Base-by-base conservation (phyloP, 768 basidiomycete genomes). In the Mycena rebaudengoi region DNA sequence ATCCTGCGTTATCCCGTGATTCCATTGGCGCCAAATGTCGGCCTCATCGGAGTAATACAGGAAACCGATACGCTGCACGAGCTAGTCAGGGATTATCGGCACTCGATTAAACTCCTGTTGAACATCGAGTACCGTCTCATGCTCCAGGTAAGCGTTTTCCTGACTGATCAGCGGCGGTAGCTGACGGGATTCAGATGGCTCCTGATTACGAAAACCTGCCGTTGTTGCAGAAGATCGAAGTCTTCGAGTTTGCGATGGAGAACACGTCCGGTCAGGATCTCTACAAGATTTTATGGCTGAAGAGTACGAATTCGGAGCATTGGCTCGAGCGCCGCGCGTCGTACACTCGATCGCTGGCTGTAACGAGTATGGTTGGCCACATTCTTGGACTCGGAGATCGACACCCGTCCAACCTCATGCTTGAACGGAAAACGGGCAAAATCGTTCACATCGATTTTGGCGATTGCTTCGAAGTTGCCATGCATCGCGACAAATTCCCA, bases 361-460 rank as follows among this genome's bases (percentile, higher is more conserved):
- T 98, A 63, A 99, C 94, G 76, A 97, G 95, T 74, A 99, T 99
- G 96, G 95, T 98, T 66, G 98, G 98, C 4, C 95, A 99, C 77
- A 98, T 99, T 63, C 84, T 98, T 52, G 97, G 97, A 30, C 82
- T 99, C 16, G 97, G 97, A 21, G 97, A 99, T 78, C 90, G 97
- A 14, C 97, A 99, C 74, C 97, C 97, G 28, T 96, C 94, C 66
- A 99, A 99, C 80, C 71, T 99, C 50, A 85, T 99, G 72, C 85
- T 99, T 26, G 94, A 95, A 74, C 90, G 95, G 65, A 89, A 88
- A 65, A 95, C 92, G 3, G 97, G 97, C 32, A 95, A 96, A 76
- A 90, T 99, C 25, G 94, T 99, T 40, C 98, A 99, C 72, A 98
- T 96, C 67, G 96, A 96, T 74, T 96, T 95, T 66, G 98, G 98